These are phyloP conservation scores for Leptographium procerum DNA, from an alignment of 2,329 filamentous ascomycete genomes.

Conservation along the genomic window DNA sequence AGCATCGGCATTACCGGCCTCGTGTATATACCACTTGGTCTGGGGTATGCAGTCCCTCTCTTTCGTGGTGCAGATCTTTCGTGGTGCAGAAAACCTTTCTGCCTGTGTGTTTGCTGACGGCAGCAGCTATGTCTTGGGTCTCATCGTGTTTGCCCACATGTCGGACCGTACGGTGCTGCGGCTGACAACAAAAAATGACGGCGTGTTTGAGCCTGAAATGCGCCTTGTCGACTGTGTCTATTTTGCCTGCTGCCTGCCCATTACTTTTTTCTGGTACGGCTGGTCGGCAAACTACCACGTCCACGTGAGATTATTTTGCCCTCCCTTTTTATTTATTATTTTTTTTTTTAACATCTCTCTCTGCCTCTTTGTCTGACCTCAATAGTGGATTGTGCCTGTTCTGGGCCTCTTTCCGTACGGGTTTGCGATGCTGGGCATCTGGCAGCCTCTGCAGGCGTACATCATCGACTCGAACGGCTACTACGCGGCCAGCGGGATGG, in stretches of 20 bases:
- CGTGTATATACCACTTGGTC: slow-evolving; percentile 35
- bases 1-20: slow-evolving; percentile 33
- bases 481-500: slow-evolving; percentile 48
- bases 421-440: slow-evolving; percentile 21
- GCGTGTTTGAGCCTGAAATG: slow-evolving; percentile 25
- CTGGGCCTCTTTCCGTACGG: slow-evolving; percentile 19
- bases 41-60: slow-evolving; percentile 11
- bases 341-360: too few species aligned
- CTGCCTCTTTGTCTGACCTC: too few species aligned
- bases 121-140: slow-evolving; percentile 12
- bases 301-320: slow-evolving; percentile 4
- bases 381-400: slow-evolving; percentile 8
- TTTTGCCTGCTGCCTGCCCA: slow-evolving; percentile 10
- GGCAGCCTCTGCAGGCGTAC: slow-evolving; percentile 31
- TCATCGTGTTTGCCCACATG: slow-evolving; percentile 18
- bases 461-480: slow-evolving; percentile 47
- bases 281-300: slow-evolving; percentile 20
- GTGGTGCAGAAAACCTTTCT: too few species aligned
- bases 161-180: slow-evolving; percentile 27
- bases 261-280: slow-evolving; percentile 19
- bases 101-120: too few species aligned
- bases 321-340: background rate
- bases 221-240: slow-evolving; percentile 21
- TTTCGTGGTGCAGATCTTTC: too few species aligned
- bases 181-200: slow-evolving; percentile 26